These are phyloP conservation scores for Stephania japonica DNA, from an alignment of 164 flowering plant species.

Conservation along the genomic window DNA sequence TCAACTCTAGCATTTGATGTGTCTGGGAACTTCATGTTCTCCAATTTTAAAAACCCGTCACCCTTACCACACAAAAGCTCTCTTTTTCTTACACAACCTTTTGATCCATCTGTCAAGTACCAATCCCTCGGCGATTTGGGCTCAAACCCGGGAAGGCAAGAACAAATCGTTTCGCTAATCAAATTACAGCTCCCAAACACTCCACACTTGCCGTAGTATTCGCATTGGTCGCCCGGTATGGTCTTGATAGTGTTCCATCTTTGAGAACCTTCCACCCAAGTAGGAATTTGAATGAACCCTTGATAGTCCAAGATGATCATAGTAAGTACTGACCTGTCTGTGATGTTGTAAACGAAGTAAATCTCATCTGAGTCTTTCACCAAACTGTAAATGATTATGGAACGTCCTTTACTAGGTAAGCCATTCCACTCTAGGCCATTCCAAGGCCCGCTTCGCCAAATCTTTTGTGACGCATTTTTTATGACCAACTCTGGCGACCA, in stretches of 20 bases:
- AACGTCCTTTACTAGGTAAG: constrained; percentile 9
- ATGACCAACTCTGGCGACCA: too few species aligned
- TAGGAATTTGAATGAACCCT: constrained; percentile 4
- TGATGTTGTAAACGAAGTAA: neutral
- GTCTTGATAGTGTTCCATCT: constrained; percentile 16
- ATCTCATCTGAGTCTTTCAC: constrained; percentile 10
- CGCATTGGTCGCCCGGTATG: constrained; percentile 21
- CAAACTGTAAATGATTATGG: constrained; percentile 7
- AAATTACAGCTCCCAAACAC: constrained; percentile 18
- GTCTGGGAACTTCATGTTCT: too few species aligned
- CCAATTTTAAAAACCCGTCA: too few species aligned
- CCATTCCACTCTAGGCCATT: constrained; percentile 28
- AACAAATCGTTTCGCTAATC: neutral
- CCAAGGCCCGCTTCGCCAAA: constrained; percentile 39
- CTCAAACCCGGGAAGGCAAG: constrained; percentile 6
- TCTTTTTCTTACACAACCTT: constrained; percentile 36
- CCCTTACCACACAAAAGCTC: too few species aligned
- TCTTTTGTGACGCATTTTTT: too few species aligned
- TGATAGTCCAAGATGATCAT: constrained; percentile 9
- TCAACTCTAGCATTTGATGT: too few species aligned
- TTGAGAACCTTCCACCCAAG: constrained; percentile 3
- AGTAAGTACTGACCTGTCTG: constrained; percentile 7
- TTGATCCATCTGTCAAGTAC: constrained; percentile 27
- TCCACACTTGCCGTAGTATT: constrained; percentile 25
- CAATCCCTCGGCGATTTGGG: constrained; percentile 4